phyloP scores from a whole-genome alignment of 305 asterid species.

The Plantago rigida region DNA sequence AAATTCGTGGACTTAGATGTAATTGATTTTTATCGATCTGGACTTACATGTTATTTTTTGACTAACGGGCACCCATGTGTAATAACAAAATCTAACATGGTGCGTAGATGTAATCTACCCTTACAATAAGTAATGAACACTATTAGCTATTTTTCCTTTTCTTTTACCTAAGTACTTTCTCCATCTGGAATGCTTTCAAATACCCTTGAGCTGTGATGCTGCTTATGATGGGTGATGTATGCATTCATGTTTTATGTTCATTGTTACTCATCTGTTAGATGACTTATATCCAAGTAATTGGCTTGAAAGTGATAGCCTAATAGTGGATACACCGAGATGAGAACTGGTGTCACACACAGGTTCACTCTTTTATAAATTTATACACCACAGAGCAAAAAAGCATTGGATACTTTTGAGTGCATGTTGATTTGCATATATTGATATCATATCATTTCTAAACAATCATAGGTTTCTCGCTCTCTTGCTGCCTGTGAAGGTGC shows the following conservation, averaged over 20 bases:
- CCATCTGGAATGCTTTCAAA: too few species aligned
- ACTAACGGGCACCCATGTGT: too few species aligned
- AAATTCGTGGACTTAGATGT: too few species aligned
- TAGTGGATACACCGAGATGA: neutral
- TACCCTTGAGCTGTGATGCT: neutral
- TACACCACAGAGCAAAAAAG: too few species aligned
- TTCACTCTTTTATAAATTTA: neutral
- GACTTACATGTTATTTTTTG: too few species aligned
- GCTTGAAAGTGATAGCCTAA: neutral
- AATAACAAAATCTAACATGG: too few species aligned
- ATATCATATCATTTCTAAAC: constrained; percentile 25
- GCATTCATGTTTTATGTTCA: neutral
- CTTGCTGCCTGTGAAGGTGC: constrained; percentile 99
- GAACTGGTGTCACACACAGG: neutral
- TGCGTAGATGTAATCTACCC: too few species aligned
- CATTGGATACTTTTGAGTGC: neutral
- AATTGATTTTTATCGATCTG: too few species aligned
- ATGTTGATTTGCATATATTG: constrained; percentile 1
- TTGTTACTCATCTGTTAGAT: neutral
- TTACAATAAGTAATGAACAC: neutral
- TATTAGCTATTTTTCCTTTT: too few species aligned
- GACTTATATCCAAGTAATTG: neutral
- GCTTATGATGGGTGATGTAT: neutral
- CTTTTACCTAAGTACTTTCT: too few species aligned
- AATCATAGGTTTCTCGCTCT: constrained; percentile 86